phyloP scores from a whole-genome alignment of 306 rosid genomes.

The Rubus idaeus region DNA sequence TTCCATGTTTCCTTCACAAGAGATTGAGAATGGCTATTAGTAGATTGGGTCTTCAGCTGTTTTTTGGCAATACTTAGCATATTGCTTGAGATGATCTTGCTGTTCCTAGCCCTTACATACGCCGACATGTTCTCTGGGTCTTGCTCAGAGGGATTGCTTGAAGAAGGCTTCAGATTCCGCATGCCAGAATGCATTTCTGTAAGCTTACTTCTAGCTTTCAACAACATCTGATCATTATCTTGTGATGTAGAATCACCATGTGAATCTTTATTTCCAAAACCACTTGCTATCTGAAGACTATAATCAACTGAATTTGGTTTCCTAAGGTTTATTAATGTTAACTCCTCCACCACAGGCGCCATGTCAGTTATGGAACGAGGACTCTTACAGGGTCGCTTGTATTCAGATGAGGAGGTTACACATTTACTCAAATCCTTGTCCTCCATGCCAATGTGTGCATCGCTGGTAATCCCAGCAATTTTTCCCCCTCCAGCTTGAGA shows the following conservation, averaged over 20 bases:
- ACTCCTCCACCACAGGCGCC: slow-evolving; percentile 37
- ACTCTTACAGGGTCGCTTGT: slow-evolving; percentile 37
- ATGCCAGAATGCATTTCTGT: slow-evolving; percentile 30
- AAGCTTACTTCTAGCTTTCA: slow-evolving; percentile 41
- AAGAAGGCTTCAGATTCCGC: slow-evolving; percentile 25
- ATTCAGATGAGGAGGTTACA: slow-evolving; percentile 38
- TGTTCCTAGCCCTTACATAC: slow-evolving; percentile 32
- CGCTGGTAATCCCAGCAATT: slow-evolving; percentile 22
- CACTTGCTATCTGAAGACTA: slow-evolving; percentile 35
- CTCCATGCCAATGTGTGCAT: slow-evolving; percentile 24
- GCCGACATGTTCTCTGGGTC: slow-evolving; percentile 31
- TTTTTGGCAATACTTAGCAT: slow-evolving; percentile 20
- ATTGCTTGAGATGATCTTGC: slow-evolving; percentile 37
- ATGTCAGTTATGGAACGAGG: slow-evolving; percentile 32
- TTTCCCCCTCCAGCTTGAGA: slow-evolving; percentile 22
- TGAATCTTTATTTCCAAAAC: slow-evolving; percentile 30
- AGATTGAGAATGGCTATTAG: slow-evolving; percentile 37
- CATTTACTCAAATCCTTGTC: slow-evolving; percentile 35
- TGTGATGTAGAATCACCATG: slow-evolving; percentile 21
- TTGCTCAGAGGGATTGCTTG: slow-evolving; percentile 24
- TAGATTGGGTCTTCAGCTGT: slow-evolving; percentile 32
- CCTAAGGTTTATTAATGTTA: slow-evolving; percentile 26
- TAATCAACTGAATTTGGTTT: slow-evolving; percentile 25
- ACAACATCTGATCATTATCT: slow-evolving; percentile 37
- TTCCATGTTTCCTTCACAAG: slow-evolving; percentile 34